phyloP scores from a whole-genome alignment of 2,329 filamentous ascomycete genomes.

The Fusarium verticillioides region DNA sequence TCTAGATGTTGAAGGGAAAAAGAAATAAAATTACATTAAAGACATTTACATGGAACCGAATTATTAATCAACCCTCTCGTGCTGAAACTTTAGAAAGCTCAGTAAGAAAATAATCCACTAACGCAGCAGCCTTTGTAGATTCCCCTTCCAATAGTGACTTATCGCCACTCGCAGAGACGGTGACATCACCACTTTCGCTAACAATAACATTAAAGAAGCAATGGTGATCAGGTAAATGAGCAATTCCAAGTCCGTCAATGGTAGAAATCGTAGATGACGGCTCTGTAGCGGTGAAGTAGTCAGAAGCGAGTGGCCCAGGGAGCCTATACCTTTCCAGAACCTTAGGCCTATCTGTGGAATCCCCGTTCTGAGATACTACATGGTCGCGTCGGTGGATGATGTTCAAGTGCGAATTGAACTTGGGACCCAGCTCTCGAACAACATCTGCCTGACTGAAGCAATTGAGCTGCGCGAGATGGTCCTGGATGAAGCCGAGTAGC shows the following conservation, averaged over 20 bases:
- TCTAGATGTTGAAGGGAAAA: neutral
- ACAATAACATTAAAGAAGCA: constrained; percentile 12
- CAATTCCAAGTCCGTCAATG: neutral
- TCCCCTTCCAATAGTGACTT: accelerated
- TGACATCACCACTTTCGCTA: neutral
- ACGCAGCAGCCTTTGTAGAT: accelerated
- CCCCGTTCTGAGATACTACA: accelerated
- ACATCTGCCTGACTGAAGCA: constrained; percentile 2
- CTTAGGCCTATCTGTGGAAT: accelerated
- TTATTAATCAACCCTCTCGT: neutral
- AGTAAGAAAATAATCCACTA: neutral
- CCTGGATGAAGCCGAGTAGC: neutral
- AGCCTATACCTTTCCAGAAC: constrained; percentile 2
- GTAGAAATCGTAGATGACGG: neutral
- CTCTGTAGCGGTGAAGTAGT: constrained; percentile 1
- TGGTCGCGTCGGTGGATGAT: neutral
- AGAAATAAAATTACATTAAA: accelerated
- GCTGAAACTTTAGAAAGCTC: neutral
- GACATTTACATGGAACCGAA: neutral
- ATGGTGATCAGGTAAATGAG: neutral
- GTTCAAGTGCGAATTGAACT: constrained; percentile 20
- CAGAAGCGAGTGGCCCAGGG: constrained; percentile 1
- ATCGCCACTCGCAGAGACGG: neutral
- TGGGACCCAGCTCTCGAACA: neutral
- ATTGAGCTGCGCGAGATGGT: constrained; percentile 13